Evolutionary conservation across 352 stramenopile genomes (phyloP), one percentile per base, ranked within the genome.

Genomic region (Pythium plurisporium): DNA sequence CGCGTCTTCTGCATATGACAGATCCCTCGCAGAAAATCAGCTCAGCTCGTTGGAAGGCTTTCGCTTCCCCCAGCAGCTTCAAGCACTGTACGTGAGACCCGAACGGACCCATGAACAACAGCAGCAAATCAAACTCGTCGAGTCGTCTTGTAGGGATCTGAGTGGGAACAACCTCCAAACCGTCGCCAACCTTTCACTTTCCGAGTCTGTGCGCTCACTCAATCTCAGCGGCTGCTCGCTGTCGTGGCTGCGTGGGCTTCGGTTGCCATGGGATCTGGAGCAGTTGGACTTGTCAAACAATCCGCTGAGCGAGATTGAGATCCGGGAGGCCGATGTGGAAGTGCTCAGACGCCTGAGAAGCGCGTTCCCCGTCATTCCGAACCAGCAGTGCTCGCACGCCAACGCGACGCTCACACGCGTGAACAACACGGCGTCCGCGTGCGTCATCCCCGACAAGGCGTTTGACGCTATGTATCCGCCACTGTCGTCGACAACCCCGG

Each of bases 401-500:
- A 60, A 54, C 44, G 49, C 58, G 10, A 59, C 30, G 12, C 30
- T 42, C 36, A 50, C 38, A 14, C 17, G 3, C 4, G 23, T 60
- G 33, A 41, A 12, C 33, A 55, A 49, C 26, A 20, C 36, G 12
- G 43, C 34, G 25, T 37, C 25, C 7, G 41, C 60, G 34, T 65
- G 49, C 17, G 48, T 60, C 19, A 60, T 65, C 36, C 46, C 42
- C 4, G 36, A 65, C 42, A 27, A 59, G 8, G 17, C 30, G 1
- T 65, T 65, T 12, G 42, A 65, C 19, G 33, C 36, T n/a, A 15
- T 60, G 2, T 65, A 65, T 29, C n/a, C n/a, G n/a, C n/a, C n/a
- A n/a, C n/a, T n/a, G n/a, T n/a, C n/a, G n/a, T n/a, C n/a, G n/a
- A n/a, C n/a, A n/a, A 38, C 43, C 5, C 15, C 19, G 25, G 12